Percentiles rank a stretch among this genome's conserved stretches.
These are phyloP conservation scores for Chlamydomonas sphaeroides DNA, from an alignment of 139 green algal species.

Conservation along the genomic window DNA sequence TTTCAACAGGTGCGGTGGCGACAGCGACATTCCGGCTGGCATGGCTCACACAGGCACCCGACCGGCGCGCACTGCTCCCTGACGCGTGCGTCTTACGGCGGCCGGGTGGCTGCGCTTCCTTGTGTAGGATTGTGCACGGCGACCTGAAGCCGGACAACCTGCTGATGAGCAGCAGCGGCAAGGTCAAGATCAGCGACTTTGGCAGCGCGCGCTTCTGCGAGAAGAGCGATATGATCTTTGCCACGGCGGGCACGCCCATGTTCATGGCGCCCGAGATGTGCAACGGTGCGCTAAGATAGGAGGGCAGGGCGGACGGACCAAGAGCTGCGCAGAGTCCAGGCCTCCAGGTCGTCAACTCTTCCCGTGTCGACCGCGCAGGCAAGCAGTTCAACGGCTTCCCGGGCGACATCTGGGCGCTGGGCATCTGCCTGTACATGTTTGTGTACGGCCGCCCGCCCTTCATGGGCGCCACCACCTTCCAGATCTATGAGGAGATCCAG, in stretches of 20 bases:
- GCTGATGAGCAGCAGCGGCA: slow-evolving; percentile 51
- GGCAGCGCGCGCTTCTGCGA: slow-evolving; percentile 45
- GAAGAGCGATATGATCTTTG: slow-evolving; percentile 31
- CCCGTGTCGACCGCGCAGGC: no score
- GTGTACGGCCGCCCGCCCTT: slow-evolving; percentile 73
- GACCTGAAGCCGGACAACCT: slow-evolving; percentile 68
- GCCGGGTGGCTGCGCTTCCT: background rate
- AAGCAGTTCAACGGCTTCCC: slow-evolving; percentile 52
- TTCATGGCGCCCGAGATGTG: slow-evolving; percentile 69
- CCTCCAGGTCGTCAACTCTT: no score
- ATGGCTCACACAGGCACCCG: no score
- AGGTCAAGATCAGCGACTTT: slow-evolving; percentile 66
- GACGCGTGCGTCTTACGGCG: background rate
- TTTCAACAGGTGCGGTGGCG: slow-evolving; percentile 40
- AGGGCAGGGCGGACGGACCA: no score
- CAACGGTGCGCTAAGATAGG: no score
- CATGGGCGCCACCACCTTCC: slow-evolving; percentile 35
- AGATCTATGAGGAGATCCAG: slow-evolving; percentile 43
- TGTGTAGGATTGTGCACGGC: slow-evolving; percentile 50
- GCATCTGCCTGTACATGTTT: slow-evolving; percentile 84
- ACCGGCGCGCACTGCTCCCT: no score
- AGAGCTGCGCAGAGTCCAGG: no score
- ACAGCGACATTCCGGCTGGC: no score
- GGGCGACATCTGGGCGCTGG: slow-evolving; percentile 85
- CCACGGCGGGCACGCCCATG: slow-evolving; percentile 50